Base-by-base conservation (phyloP, 176 grass and related monocot genomes). In the Hyparrhenia diplandra region DNA sequence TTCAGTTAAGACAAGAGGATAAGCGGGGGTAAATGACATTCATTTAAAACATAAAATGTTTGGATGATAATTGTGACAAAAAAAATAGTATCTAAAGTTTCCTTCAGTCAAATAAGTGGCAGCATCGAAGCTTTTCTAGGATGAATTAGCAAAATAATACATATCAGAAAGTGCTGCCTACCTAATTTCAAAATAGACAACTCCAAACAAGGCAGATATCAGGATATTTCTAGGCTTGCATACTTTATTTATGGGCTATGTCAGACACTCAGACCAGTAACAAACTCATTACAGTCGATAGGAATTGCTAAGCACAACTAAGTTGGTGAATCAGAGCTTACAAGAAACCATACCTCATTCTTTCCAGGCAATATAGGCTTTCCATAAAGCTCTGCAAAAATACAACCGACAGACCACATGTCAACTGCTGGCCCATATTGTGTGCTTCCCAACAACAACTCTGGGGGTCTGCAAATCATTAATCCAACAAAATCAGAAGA, bases 371-470 rank as follows among this genome's bases (percentile, higher is more conserved):
- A 81, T 63, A 98, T 91, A 66, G 92, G 95, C 82, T 91, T 98
- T 81, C 92, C 90, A 85, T 89, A 77, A 28, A 98, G 90, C 85
- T 98, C 95, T 30, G 92, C 95, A 87, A 98, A 92, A 77, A 98
- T 94, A 74, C 95, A 98, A 92, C 95, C 95, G 34, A 97, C 95
- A 31, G 95, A 98, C 95, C 95, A 98, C 92, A 98, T 98, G 78
- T 98, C 95, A 77, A 98, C 92, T 40, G 90, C 86, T 49, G 95
- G 90, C 71, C 95, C 92, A 71, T 98, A 98, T 67, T 87, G 87
- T 59, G 90, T 92, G 81, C 89, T 90, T 85, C 95, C 95, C 34
- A 98, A 78, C 39, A 98, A 79, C 61, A 94, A 73, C 67, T 98
- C 92, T 85, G 95, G 95, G 69, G 95, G 95, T 76, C 95, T 98